Conservation (phyloP, 345 rosid species). For the Sapria himalayana region DNA sequence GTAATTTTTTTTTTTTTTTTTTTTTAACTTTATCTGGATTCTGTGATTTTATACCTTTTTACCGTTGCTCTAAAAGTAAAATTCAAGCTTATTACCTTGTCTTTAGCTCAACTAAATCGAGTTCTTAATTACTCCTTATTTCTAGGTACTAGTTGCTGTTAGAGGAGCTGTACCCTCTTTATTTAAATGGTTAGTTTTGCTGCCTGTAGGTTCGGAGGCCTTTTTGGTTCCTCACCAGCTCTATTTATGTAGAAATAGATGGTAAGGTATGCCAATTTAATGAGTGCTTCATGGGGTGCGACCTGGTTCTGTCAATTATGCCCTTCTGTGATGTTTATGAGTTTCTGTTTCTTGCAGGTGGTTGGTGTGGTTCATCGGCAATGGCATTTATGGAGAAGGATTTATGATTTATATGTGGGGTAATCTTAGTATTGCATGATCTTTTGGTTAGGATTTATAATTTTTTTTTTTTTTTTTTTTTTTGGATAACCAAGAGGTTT, state of each 20-base stretch:
- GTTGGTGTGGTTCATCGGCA: conserved; percentile 81
- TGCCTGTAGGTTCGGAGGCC: conserved; percentile 71
- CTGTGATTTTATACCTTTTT: conserved; percentile 2
- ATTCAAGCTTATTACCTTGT: conserved; percentile 8
- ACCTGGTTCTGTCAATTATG: too few relatives aligned
- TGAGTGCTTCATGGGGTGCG: background rate
- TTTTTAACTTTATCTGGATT: conserved; percentile 6
- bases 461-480: background rate
- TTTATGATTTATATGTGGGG: conserved; percentile 87
- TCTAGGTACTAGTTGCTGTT: too few relatives aligned
- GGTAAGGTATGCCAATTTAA: conserved; percentile 38
- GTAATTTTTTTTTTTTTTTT: too few relatives aligned
- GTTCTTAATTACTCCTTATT: too few relatives aligned
- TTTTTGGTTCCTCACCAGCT: conserved; percentile 91
- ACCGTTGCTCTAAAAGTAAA: conserved; percentile 2
- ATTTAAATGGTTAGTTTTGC: conserved; percentile 9
- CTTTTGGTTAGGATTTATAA: background rate
- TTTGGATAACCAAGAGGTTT: too few relatives aligned
- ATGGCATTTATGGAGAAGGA: conserved; percentile 97
- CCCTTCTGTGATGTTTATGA: conserved; percentile 9
- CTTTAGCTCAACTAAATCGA: too few relatives aligned
- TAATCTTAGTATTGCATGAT: conserved; percentile 15
- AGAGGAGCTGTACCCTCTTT: too few relatives aligned
- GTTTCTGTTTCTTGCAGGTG: conserved; percentile 25
- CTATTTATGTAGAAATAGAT: conserved; percentile 77